These are phyloP conservation scores for Nymphaea thermarum DNA, from an alignment of 164 flowering plant genomes.

Conservation along the genomic window DNA sequence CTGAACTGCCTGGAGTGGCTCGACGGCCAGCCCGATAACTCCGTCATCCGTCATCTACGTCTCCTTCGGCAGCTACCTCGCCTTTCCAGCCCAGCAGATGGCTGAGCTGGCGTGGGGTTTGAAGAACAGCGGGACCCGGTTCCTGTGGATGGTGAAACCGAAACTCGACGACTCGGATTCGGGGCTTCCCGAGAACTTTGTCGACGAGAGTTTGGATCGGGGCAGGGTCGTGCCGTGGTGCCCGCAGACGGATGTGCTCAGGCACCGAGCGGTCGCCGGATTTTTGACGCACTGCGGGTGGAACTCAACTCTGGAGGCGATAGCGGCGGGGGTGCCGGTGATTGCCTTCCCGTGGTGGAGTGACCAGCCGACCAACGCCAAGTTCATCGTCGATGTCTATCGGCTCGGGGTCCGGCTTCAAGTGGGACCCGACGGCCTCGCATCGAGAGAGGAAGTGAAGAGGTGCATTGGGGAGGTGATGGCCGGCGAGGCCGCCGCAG, in stretches of 20 bases:
- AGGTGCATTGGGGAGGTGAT: constrained; percentile 38
- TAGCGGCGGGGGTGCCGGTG: constrained; percentile 45
- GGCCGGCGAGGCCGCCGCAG: constrained; percentile 37
- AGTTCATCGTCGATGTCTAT: constrained; percentile 45
- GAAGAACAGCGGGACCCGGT: constrained; percentile 1
- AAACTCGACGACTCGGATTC: constrained; percentile 5
- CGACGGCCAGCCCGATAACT: not conserved
- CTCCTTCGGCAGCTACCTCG: not conserved
- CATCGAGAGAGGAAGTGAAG: constrained; percentile 44
- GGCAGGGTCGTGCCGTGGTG: constrained; percentile 55
- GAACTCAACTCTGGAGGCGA: constrained; percentile 61
- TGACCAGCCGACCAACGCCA: constrained; percentile 65
- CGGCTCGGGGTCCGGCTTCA: constrained; percentile 38
- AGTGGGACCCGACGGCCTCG: constrained; percentile 17
- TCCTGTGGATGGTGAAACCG: constrained; percentile 19
- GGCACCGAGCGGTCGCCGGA: constrained; percentile 49
- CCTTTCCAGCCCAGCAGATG: not conserved
- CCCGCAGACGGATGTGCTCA: constrained; percentile 51
- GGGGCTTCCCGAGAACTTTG: constrained; percentile 34
- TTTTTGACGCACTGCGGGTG: constrained; percentile 80
- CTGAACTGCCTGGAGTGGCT: constrained; percentile 1
- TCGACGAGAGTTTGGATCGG: constrained; percentile 32
- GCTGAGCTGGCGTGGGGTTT: constrained; percentile 6
- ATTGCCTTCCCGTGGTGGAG: constrained; percentile 58
- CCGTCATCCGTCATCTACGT: constrained; percentile 7